phyloP scores from a whole-genome alignment of 176 grass and related monocot species.

The Zea mays region DNA sequence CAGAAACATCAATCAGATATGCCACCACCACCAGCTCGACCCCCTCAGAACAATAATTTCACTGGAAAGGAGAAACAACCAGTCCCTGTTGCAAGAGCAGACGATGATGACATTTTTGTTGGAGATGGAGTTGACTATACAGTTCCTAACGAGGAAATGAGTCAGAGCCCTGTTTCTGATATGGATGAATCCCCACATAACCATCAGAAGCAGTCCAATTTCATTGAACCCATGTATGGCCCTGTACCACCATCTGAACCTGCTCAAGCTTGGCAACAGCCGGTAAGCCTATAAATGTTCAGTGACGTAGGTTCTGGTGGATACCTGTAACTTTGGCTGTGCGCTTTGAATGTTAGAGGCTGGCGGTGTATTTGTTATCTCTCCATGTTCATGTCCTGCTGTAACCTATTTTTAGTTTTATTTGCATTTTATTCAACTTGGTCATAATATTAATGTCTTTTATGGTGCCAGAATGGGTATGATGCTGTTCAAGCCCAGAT shows the following conservation, averaged over 20 bases:
- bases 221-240: slow-evolving; percentile 88
- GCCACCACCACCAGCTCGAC: slow-evolving; percentile 47
- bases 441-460: slow-evolving; percentile 31
- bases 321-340: background rate
- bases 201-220: slow-evolving; percentile 72
- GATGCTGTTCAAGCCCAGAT: slow-evolving; percentile 91
- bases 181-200: slow-evolving; percentile 77
- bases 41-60: slow-evolving; percentile 47
- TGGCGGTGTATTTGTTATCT: background rate
- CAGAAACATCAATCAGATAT: slow-evolving; percentile 56
- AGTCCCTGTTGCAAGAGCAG: slow-evolving; percentile 48
- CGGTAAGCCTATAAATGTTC: slow-evolving; percentile 52
- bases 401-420: background rate
- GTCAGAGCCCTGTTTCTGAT: slow-evolving; percentile 77
- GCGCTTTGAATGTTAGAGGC: background rate
- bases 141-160: slow-evolving; percentile 83
- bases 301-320: background rate
- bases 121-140: slow-evolving; percentile 86
- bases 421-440: background rate
- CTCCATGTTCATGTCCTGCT: background rate
- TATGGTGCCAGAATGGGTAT: slow-evolving; percentile 69
- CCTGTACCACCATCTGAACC: slow-evolving; percentile 76
- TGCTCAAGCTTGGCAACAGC: slow-evolving; percentile 76
- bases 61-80: slow-evolving; percentile 58
- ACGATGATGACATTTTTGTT: slow-evolving; percentile 87